phyloP scores from a whole-genome alignment of 2,329 filamentous ascomycete genomes.

The Pseudopithomyces maydicus region DNA sequence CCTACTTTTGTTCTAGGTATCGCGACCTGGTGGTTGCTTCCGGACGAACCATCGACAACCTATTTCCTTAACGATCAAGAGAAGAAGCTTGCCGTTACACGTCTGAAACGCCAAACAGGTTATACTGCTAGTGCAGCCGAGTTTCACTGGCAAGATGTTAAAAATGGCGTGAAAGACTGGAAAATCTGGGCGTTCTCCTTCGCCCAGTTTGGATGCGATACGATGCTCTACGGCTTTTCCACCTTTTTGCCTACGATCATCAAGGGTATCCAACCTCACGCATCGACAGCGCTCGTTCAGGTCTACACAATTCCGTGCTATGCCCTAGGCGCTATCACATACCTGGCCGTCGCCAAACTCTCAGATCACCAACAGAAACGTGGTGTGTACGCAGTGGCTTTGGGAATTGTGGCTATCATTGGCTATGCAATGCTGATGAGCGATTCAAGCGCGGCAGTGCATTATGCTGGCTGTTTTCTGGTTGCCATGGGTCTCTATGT shows the following conservation, averaged over 20 bases:
- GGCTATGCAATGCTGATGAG: conserved; percentile 73
- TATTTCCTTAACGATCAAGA: conserved; percentile 66
- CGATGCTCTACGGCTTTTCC: conserved; percentile 78
- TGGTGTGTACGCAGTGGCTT: conserved; percentile 67
- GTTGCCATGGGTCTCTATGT: conserved; percentile 75
- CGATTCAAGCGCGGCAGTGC: conserved; percentile 63
- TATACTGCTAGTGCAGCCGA: conserved; percentile 55
- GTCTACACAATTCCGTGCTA: conserved; percentile 81
- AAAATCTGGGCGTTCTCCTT: conserved; percentile 73
- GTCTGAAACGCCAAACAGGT: conserved; percentile 57
- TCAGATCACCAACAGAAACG: conserved; percentile 71
- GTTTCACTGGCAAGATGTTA: conserved; percentile 67
- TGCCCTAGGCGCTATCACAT: conserved; percentile 70
- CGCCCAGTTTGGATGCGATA: conserved; percentile 74
- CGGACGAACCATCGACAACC: conserved; percentile 69
- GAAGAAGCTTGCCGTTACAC: conserved; percentile 59
- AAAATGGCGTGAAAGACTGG: conserved; percentile 73
- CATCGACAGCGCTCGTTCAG: conserved; percentile 69
- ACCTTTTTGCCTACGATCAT: conserved; percentile 84
- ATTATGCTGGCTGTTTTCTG: conserved; percentile 79
- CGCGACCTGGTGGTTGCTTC: conserved; percentile 62
- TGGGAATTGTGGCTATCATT: conserved; percentile 66
- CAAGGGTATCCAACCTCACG: conserved; percentile 65
- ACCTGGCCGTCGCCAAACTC: conserved; percentile 68
- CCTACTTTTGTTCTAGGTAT: conserved; percentile 61